Conservation (phyloP, 1,284 basidiomycete genomes). For the Cryptococcus floricola region DNA sequence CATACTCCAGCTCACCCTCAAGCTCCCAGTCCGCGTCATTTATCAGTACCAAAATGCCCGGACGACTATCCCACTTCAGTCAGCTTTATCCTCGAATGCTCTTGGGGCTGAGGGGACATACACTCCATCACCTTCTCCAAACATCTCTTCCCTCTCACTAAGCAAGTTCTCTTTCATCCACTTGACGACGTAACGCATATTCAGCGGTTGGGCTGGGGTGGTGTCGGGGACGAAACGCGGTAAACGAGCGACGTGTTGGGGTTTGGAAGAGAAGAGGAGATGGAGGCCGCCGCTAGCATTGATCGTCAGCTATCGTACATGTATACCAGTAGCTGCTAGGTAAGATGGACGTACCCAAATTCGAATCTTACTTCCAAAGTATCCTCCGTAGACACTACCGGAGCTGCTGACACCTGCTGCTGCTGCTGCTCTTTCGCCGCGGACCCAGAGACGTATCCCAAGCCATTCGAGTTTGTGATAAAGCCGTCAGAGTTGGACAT, state of each 20-base stretch:
- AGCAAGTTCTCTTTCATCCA: slow-evolving; percentile 75
- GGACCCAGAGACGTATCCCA: not conserved
- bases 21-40: slow-evolving; percentile 99
- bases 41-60: slow-evolving; percentile 90
- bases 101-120: slow-evolving; percentile 53
- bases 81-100: not conserved
- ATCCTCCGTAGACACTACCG: slow-evolving; percentile 6
- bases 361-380: slow-evolving; percentile 42
- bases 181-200: slow-evolving; percentile 72
- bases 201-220: slow-evolving; percentile 52
- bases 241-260: slow-evolving; percentile 60
- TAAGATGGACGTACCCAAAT: slow-evolving; percentile 40
- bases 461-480: not conserved
- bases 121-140: slow-evolving; percentile 84
- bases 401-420: not conserved
- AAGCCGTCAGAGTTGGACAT: not conserved
- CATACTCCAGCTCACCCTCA: slow-evolving; percentile 88
- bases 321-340: no score
- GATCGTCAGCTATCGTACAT: not conserved
- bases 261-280: slow-evolving; percentile 67
- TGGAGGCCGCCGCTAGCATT: slow-evolving; percentile 75
- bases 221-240: slow-evolving; percentile 53
- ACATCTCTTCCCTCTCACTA: slow-evolving; percentile 81
- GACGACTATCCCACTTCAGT: slow-evolving; percentile 60
- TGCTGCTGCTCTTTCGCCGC: not conserved